Base-by-base conservation (phyloP, 164 flowering plant genomes). In the Liriodendron chinense region DNA sequence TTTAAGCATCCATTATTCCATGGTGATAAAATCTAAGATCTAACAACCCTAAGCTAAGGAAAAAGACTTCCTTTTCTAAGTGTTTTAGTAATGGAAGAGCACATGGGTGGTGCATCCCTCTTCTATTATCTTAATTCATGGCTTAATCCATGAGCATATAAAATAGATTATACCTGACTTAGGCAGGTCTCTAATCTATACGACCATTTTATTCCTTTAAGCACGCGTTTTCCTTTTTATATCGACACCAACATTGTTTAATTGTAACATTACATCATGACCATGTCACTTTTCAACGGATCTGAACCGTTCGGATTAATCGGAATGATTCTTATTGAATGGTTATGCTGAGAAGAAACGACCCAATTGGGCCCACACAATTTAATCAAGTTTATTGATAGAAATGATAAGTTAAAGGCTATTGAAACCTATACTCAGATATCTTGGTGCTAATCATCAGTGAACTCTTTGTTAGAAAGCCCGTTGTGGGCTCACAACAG, bases 51-150 rank as follows among this genome's bases (percentile, higher is more conserved):
- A 21, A 10, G 63, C 14, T 2, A 53, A 53, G 59, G 18, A 12
- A 53, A 74, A 65, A 34, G 47, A 7, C 47, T 21, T 53, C 70
- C 48, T 69, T 69, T 47, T 48, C 23, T 3, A 28, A n/a, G 56
- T 48, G 25, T 74, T 74, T 65, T n/a, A 20, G 20, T 73, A 73
- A 43, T 64, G 75, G 22, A 23, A 53, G 21, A 65, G 76, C 76
- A 74, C 76, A 74, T 74, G 76, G 70, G 63, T 50, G 71, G 24
- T 20, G 26, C 49, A 47, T 66, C 76, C 28, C 48, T 22, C 70
- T 65, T 49, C 12, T 13, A 74, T 23, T 74, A 74, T 22, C 56
- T 66, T 48, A 49, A 66, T 74, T 23, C 47, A 23, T 47, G 43
- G 53, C 68, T 49, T 64, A 73, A 73, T 65, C 75, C 57, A 64